A percentile compares a stretch with the other conserved stretches of the same genome.
Evolutionary conservation across 2,329 filamentous ascomycete genomes (phyloP).

Genomic region (Coniochaeta sp.): DNA sequence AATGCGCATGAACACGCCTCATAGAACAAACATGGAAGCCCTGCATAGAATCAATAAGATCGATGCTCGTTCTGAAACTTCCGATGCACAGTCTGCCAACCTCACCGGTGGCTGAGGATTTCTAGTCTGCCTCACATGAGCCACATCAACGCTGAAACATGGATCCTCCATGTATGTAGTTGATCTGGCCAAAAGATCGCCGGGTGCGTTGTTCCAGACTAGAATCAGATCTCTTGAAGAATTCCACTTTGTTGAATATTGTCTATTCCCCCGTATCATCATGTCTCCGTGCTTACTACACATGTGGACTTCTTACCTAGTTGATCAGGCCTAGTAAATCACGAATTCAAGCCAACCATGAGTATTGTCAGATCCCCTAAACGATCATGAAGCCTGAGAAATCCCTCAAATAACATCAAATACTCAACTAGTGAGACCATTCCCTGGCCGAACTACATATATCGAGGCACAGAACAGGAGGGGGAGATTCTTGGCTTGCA

Average conservation of each 20-base stretch:
- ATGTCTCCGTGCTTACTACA: background rate
- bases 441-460: background rate
- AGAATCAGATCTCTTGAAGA: background rate
- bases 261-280: background rate
- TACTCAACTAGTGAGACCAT: background rate
- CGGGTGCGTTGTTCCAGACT: background rate
- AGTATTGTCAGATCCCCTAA: background rate
- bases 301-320: background rate
- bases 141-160: background rate
- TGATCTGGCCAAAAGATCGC: background rate
- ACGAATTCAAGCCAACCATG: background rate
- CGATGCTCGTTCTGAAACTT: background rate
- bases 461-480: background rate
- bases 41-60: background rate
- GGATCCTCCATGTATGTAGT: background rate
- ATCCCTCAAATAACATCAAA: background rate
- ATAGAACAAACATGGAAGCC: background rate
- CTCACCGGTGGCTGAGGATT: background rate
- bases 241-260: background rate
- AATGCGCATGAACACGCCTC: background rate
- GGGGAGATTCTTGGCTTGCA: background rate
- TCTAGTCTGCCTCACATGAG: background rate
- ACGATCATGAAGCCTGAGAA: background rate
- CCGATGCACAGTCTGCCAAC: background rate
- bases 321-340: background rate